phyloP scores from a whole-genome alignment of 352 stramenopile genomes.

The Phytophthora citrophthora region DNA sequence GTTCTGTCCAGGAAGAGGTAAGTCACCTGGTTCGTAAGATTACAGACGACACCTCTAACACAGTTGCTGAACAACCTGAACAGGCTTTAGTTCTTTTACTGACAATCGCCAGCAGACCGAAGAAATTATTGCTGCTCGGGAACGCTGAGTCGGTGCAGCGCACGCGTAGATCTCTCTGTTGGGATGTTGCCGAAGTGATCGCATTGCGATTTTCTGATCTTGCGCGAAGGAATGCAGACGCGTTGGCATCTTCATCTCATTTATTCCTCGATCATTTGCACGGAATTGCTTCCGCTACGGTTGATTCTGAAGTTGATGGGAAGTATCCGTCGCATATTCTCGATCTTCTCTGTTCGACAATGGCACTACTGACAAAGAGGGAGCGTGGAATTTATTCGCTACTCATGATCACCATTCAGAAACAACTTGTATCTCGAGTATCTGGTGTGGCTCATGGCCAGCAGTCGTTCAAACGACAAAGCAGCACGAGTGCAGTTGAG shows the following conservation, averaged over 20 bases:
- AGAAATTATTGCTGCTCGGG: conserved; percentile 59
- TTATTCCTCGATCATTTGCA: conserved; percentile 84
- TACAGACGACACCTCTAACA: background rate
- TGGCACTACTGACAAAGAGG: conserved; percentile 67
- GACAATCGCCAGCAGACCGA: conserved; percentile 71
- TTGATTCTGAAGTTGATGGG: conserved; percentile 27
- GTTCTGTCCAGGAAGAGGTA: conserved; percentile 69
- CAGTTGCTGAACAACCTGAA: background rate
- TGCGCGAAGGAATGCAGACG: conserved; percentile 38
- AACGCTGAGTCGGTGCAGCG: conserved; percentile 39
- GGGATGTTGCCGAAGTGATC: conserved; percentile 69
- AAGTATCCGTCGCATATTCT: conserved; percentile 70
- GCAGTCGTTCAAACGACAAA: conserved; percentile 29
- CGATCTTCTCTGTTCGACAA: conserved; percentile 71
- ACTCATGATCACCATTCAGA: conserved; percentile 88
- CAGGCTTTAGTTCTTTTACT: conserved; percentile 75
- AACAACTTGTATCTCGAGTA: conserved; percentile 65
- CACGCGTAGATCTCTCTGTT: conserved; percentile 51
- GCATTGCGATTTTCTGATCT: conserved; percentile 54
- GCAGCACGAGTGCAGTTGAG: conserved; percentile 39
- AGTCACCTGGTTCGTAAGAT: background rate
- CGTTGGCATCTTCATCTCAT: conserved; percentile 66
- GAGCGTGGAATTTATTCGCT: conserved; percentile 75
- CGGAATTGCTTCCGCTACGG: conserved; percentile 55
- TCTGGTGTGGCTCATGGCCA: conserved; percentile 26